phyloP scores from a whole-genome alignment of 116 monocot species.

The Posidonia oceanica region DNA sequence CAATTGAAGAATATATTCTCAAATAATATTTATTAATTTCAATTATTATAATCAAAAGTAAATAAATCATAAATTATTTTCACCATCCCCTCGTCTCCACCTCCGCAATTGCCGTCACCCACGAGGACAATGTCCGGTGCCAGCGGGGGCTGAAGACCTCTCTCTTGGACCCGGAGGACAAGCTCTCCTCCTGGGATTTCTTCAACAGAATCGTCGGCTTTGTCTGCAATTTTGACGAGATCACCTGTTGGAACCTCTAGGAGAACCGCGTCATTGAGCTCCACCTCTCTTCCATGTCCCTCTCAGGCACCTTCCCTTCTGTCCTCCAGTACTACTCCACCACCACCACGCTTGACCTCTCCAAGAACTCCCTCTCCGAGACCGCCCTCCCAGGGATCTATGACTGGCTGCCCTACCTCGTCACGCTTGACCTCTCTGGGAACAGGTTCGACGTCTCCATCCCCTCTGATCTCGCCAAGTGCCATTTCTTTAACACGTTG shows the following conservation, averaged over 20 bases:
- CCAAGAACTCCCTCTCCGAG: conserved; percentile 51
- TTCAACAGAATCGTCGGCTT: conserved; percentile 19
- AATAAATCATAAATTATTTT: too few relatives aligned
- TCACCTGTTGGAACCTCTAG: conserved; percentile 48
- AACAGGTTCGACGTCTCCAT: conserved; percentile 45
- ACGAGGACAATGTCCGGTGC: conserved; percentile 15
- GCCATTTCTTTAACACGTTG: too few relatives aligned
- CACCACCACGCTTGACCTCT: conserved; percentile 34
- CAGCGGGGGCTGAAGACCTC: conserved; percentile 9
- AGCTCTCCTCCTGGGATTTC: too few relatives aligned
- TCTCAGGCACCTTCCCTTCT: too few relatives aligned
- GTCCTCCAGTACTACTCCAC: conserved; percentile 39
- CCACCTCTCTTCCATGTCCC: too few relatives aligned
- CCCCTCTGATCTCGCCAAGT: conserved; percentile 46
- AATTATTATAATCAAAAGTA: too few relatives aligned
- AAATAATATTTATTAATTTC: too few relatives aligned
- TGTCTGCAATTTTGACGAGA: conserved; percentile 37
- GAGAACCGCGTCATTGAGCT: conserved; percentile 46
- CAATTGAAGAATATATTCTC: too few relatives aligned
- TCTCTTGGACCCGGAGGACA: too few relatives aligned
- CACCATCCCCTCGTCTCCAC: too few relatives aligned
- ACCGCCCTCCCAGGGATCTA: conserved; percentile 38
- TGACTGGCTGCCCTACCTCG: conserved; percentile 55
- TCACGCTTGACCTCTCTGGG: conserved; percentile 46
- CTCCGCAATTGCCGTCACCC: background rate